Percentiles rank a stretch among this genome's conserved stretches.
Conservation (phyloP, 257 asterid species). For the Nicotiana attenuata region DNA sequence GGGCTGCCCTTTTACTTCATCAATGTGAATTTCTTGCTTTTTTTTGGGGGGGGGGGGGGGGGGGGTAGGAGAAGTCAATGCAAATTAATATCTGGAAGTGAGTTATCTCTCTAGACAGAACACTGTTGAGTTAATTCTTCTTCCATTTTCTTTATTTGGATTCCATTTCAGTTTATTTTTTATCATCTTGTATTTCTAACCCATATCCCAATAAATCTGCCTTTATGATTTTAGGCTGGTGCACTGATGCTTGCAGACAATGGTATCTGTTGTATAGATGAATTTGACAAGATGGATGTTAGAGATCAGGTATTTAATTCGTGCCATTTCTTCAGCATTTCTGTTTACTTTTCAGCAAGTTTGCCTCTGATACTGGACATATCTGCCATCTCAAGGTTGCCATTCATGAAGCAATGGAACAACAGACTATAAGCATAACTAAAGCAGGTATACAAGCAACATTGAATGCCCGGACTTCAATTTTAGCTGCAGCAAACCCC, state of each 20-base stretch:
- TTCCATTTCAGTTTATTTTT: not conserved
- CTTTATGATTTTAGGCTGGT: slow-evolving; percentile 66
- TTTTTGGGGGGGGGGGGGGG: not conserved
- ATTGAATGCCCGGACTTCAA: slow-evolving; percentile 93
- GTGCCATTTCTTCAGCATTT: not conserved
- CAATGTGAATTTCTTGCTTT: not conserved
- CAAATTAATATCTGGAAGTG: not conserved
- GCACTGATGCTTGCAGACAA: slow-evolving; percentile 99
- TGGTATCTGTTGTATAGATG: slow-evolving; percentile 96
- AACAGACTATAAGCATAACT: slow-evolving; percentile 98
- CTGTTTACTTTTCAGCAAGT: not conserved
- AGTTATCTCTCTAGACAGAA: not conserved
- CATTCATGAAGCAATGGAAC: slow-evolving; percentile 99
- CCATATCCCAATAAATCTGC: not conserved
- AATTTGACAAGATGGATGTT: slow-evolving; percentile 96
- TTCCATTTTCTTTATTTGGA: not conserved
- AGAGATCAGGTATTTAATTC: slow-evolving; percentile 76
- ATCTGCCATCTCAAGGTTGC: slow-evolving; percentile 60
- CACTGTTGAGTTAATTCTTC: not conserved
- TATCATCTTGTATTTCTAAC: not conserved
- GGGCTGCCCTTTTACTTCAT: too few relatives aligned
- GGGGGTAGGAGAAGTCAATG: not conserved
- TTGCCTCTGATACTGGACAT: slow-evolving; percentile 1
- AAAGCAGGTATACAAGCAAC: slow-evolving; percentile 99
- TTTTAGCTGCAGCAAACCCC: slow-evolving; percentile 99